Evolutionary conservation across 192 early-diverging fungal species (phyloP), one percentile per base, ranked within the genome.

Genomic region (Coemansia sp.): DNA sequence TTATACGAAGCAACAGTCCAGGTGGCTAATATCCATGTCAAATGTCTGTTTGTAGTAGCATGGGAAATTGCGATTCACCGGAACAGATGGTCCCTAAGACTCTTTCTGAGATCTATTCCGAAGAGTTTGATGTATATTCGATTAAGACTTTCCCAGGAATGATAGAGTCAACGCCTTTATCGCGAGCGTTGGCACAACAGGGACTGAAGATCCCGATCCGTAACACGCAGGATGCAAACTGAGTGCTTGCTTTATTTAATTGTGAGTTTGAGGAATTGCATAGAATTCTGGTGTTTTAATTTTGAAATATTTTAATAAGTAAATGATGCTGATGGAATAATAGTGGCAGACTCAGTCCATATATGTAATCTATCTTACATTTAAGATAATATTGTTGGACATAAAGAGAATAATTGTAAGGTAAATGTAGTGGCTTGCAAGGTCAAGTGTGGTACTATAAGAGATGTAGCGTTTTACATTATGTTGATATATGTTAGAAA

Each of bases 101-200:
- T 30, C 73, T 92, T 32, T 64, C 86, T 4, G 80, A 82, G 46
- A 76, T 82, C 3, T 86, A 80, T 64, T 88, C 88, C 3, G 84
- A 90, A 20, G 84, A 85, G 17, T 92, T 92, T 59, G 90, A 88
- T 22, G 91, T 92, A 39, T 92, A 86, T 65, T 92, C 91, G 7
- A 88, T 89, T 21, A 92, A 92, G 76, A 91, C 90, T 61, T 92
- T 91, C 62, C 91, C 91, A 0, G 91, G 91, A 55, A 92, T 92
- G 91, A 92, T 88, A 67, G 91, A 92, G 84, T 92, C 91, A 14
- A 91, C 89, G 6, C 79, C 86, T 20, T 53, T 92, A n/a, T 91
- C 91, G 10, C 88, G 88, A 64, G 80, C 87, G 22, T 85, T 92
- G 75, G 91, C 91, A n/a, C 85, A 84, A 51, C 91, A 92, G 63